Conservation (phyloP, 192 early-diverging fungal species). For the Linnemannia exigua region DNA sequence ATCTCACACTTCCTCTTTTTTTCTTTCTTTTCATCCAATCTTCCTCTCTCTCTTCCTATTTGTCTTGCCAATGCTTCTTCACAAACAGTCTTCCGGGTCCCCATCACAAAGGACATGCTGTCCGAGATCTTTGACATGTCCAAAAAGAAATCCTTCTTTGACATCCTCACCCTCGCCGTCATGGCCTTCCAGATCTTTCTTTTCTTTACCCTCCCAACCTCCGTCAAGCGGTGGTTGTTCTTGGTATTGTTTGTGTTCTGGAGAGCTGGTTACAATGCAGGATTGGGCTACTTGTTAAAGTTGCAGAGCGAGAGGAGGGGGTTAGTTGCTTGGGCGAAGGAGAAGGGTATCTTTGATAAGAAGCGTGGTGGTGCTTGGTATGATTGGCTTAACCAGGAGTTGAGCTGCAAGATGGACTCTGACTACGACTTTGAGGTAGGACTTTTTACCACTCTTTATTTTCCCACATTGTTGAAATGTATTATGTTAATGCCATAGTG, state of each 20-base stretch:
- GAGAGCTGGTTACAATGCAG: conserved; percentile 89
- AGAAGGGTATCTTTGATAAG: conserved; percentile 76
- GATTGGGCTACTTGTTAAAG: conserved; percentile 87
- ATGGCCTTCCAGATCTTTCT: conserved; percentile 77
- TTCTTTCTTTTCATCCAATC: not conserved
- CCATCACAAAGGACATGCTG: conserved; percentile 82
- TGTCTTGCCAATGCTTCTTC: not conserved
- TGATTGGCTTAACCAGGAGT: conserved; percentile 73
- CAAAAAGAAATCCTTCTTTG: conserved; percentile 82
- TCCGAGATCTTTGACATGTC: conserved; percentile 78
- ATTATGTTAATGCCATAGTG: too few species aligned
- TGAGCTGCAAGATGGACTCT: conserved; percentile 83
- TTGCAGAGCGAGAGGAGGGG: conserved; percentile 82
- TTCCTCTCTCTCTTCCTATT: not conserved
- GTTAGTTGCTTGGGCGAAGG: conserved; percentile 80
- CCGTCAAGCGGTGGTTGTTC: conserved; percentile 71
- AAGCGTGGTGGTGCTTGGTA: conserved; percentile 67
- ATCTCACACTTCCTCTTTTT: not conserved
- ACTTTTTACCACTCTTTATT: not conserved
- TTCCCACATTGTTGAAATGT: too few species aligned
- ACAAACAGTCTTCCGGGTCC: conserved; percentile 78
- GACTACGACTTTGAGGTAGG: conserved; percentile 85
- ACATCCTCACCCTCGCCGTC: conserved; percentile 73
- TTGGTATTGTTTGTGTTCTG: conserved; percentile 87
- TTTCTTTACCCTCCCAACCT: conserved; percentile 74